Percentiles rank a stretch among this genome's conserved stretches.
phyloP scores from a whole-genome alignment of 768 basidiomycete species.

The Cyathus striatus region DNA sequence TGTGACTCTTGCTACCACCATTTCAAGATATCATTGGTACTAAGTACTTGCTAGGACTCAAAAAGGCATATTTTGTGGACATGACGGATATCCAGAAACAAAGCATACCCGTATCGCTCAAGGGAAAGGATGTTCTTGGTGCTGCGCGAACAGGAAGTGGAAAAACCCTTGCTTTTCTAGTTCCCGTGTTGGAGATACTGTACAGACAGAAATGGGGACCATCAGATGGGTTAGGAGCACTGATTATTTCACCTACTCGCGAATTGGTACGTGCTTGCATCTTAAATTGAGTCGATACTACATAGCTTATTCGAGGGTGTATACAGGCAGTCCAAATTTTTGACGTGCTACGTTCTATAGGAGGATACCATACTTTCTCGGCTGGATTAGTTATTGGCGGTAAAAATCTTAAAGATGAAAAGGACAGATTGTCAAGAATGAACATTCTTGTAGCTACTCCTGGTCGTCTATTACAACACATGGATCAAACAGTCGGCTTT shows the following conservation, averaged over 20 bases:
- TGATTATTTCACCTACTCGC: conserved; percentile 91
- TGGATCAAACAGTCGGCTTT: conserved; percentile 97
- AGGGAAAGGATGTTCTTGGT: conserved; percentile 94
- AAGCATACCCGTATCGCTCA: conserved; percentile 85
- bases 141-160: conserved; percentile 95
- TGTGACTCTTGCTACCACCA: conserved; percentile 16
- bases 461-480: conserved; percentile 90
- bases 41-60: conserved; percentile 66
- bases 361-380: conserved; percentile 86
- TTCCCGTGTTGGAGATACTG: conserved; percentile 88
- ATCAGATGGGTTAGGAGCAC: conserved; percentile 84
- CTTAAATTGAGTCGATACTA: background rate
- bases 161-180: conserved; percentile 93
- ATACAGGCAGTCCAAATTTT: conserved; percentile 94
- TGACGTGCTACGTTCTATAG: conserved; percentile 90
- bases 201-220: conserved; percentile 92
- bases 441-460: conserved; percentile 99
- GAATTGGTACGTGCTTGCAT: conserved; percentile 61
- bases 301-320: background rate
- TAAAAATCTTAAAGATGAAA: conserved; percentile 91
- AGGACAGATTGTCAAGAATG: conserved; percentile 85
- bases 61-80: conserved; percentile 78
- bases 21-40: background rate
- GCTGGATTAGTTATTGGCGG: conserved; percentile 96
- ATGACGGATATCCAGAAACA: conserved; percentile 93